Percentiles rank a stretch among this genome's conserved stretches.
Evolutionary conservation across 108 stramenopile species (phyloP).

Genomic region (Schizochytrium sp.): DNA sequence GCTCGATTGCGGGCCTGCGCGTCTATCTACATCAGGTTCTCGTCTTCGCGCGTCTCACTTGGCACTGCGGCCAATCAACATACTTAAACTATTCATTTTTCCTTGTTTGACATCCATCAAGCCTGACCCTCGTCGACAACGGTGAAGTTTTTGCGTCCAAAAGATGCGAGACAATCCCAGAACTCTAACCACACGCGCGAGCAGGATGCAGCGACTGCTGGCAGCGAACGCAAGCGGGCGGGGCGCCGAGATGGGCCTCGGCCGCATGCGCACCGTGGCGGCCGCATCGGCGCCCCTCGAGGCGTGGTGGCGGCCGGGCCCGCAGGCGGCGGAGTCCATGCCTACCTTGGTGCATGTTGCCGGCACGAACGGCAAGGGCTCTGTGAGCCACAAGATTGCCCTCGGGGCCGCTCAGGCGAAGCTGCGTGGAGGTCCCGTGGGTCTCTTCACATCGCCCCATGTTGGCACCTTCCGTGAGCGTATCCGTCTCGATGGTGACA

Average conservation of each 20-base stretch:
- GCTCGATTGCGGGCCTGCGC: too few species aligned
- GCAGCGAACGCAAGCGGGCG: not conserved
- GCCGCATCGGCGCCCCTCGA: not conserved
- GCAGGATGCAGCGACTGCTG: not conserved
- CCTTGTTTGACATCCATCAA: too few species aligned
- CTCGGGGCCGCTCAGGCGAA: conserved; percentile 42
- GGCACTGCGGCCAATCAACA: too few species aligned
- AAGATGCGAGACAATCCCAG: too few species aligned
- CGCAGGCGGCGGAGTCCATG: not conserved
- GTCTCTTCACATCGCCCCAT: conserved; percentile 92
- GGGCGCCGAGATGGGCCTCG: conserved; percentile 5
- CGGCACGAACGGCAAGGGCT: conserved; percentile 92
- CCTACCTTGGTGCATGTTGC: conserved; percentile 67
- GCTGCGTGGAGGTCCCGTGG: conserved; percentile 49
- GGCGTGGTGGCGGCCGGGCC: not conserved
- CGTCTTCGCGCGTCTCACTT: too few species aligned
- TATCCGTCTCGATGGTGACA: conserved; percentile 73
- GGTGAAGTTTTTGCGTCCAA: too few species aligned
- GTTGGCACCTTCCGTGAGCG: conserved; percentile 89
- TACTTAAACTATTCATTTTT: too few species aligned
- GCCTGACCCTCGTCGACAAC: too few species aligned
- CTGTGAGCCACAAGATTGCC: conserved; percentile 60
- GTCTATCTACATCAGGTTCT: too few species aligned
- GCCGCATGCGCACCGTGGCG: not conserved
- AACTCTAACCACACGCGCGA: too few species aligned